Base-by-base conservation (phyloP, 495 filamentous ascomycete species). In the Pyronema domesticum region DNA sequence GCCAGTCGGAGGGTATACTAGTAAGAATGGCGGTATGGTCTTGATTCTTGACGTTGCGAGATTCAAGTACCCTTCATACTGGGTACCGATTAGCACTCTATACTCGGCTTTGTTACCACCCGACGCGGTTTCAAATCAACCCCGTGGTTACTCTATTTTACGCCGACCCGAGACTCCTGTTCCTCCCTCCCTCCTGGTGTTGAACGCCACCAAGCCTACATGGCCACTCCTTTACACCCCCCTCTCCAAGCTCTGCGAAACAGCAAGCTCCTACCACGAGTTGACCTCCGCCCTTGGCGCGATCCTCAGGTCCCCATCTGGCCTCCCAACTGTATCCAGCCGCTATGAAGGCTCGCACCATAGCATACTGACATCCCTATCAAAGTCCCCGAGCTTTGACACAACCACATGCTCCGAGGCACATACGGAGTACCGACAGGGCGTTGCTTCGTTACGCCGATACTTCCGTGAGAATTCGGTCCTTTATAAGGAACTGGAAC, bases 21-120 rank as follows among this genome's bases (percentile, higher is more conserved):
- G 49, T 5, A 47, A 58, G 48, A 58, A 60, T 30, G 62, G 62
- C 9, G 62, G 62, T 14, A 64, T 64, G 58, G 61, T 61, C 8
- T 53, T 65, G 35, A 57, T 65, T 30, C 45, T 65, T 15, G 62
- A 65, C 44, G 62, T 65, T 53, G 62, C 62, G 10, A 43, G 62
- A 34, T 65, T 65, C 44, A 65, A 65, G 53, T 64, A 55, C 49
- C 60, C 60, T 13, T 62, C 59, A 36, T 63, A 63, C 50, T 65
- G 62, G 62, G 61, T 65, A 18, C 58, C 61, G 17, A 58, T 65
- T n/a, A 46, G 44, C 23, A 36, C 53, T n/a, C 51, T 65, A 7
- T 65, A 57, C 34, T 61, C 58, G 30, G 46, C 54, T 18, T 50
- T 65, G 13, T 47, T 58, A 15, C 62, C 62, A n/a, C 33, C 56